A percentile compares a stretch with the other conserved stretches of the same genome.
These are phyloP conservation scores for Neurospora sp. DNA, from an alignment of 2,329 filamentous ascomycete species.

Conservation along the genomic window DNA sequence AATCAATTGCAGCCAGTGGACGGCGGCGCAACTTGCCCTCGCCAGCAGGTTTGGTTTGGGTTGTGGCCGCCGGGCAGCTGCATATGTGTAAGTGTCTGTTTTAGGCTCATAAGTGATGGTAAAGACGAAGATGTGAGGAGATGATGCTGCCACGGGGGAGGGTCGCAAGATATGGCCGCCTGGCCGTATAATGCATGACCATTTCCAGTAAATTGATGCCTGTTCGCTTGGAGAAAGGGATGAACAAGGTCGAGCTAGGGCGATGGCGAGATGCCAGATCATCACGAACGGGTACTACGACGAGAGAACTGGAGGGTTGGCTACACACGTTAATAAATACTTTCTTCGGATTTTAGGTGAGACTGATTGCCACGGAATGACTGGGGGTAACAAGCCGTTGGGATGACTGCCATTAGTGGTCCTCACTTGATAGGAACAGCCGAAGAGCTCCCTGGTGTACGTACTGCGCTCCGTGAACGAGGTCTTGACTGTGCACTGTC, in stretches of 20 bases:
- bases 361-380: background rate
- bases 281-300: background rate
- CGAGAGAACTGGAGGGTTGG: background rate
- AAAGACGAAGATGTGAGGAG: background rate
- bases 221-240: background rate
- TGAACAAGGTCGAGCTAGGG: constrained; percentile 2
- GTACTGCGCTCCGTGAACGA: background rate
- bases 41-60: background rate
- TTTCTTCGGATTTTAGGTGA: background rate
- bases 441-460: background rate
- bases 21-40: background rate
- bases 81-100: background rate
- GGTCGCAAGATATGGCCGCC: background rate
- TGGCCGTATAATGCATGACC: background rate
- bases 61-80: background rate
- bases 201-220: background rate
- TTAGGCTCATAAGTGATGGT: background rate
- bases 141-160: background rate
- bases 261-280: constrained; percentile 8
- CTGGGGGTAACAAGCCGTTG: background rate
- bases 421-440: background rate
- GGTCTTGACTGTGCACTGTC: background rate
- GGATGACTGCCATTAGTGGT: background rate
- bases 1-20: background rate
- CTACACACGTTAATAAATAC: background rate